Evolutionary conservation across 139 green algal species (phyloP), one percentile per base, ranked within the genome.

Genomic region (Volvox reticuliferus): DNA sequence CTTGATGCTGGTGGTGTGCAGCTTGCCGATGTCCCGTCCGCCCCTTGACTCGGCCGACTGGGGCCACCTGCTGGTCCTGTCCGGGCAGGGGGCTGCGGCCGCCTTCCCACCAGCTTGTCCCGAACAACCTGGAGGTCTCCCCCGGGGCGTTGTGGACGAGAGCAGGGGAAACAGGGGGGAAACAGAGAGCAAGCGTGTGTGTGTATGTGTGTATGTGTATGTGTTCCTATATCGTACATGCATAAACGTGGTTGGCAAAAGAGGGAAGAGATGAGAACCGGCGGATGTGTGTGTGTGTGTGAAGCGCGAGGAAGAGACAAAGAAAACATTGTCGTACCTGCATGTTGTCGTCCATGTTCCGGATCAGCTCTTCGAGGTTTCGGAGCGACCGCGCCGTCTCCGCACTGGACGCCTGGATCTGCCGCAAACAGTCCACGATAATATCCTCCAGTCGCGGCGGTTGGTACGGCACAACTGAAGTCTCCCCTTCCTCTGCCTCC

Each of bases 331-430:
- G 2, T 5, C 82, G 6, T 55, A 83, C 86, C 86, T 83, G 86
- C 61, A 90, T 88, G 79, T 88, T 91, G 50, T 93, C 65, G 65
- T 89, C 83, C 76, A 94, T 94, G n/a, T 89, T 91, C 33, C 75
- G 63, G 18, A 91, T 26, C 61, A 89, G 69, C 73, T 92, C 80
- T 71, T 94, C 78, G 36, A 92, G 37, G 13, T 19, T 44, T 24
- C 81, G 65, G 61, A 90, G 36, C n/a, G 20, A 79, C 16, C 1
- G 17, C 0, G 82, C 82, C 14, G 73, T 90, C 2, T 92, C 69
- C 12, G 82, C 30, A 32, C 33, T 86, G 65, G 33, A 81, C 6
- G 82, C 26, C 55, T 90, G 89, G 71, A 92, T 92, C 33, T 90
- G 71, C 13, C 76, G 50, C 24, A 92, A n/a, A 61, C 89, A 92